phyloP scores from a whole-genome alignment of 2,329 filamentous ascomycete species.

The Didymella sp. region DNA sequence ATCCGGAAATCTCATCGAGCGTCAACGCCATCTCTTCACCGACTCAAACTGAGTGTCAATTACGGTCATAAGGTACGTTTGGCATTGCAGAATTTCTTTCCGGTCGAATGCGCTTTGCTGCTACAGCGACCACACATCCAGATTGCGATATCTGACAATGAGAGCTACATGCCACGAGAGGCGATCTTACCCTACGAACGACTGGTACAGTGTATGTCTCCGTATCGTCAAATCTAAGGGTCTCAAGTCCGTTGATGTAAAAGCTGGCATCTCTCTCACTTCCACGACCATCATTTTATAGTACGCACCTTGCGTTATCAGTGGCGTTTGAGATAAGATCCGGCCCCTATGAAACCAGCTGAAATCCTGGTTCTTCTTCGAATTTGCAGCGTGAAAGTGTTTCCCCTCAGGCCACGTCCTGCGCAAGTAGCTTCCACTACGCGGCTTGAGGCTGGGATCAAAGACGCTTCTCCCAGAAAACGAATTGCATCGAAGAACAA shows the following conservation, averaged over 20 bases:
- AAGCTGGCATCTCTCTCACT: constrained; percentile 38
- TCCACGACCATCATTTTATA: constrained; percentile 45
- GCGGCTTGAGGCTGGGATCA: constrained; percentile 31
- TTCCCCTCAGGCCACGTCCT: constrained; percentile 37
- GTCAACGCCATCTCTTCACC: too few species aligned
- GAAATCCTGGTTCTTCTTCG: constrained; percentile 43
- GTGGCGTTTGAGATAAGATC: constrained; percentile 40
- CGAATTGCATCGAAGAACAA: constrained; percentile 45
- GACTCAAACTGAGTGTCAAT: too few species aligned
- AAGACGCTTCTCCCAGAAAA: constrained; percentile 40
- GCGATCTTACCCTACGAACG: constrained; percentile 36
- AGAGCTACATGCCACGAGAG: constrained; percentile 45
- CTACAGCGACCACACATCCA: constrained; percentile 44
- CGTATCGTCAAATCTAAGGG: constrained; percentile 40
- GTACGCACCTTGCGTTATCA: constrained; percentile 40
- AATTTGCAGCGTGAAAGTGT: constrained; percentile 39
- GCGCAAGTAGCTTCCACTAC: constrained; percentile 40
- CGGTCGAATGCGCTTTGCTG: too few species aligned
- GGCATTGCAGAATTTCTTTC: too few species aligned
- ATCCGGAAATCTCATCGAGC: too few species aligned
- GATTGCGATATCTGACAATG: constrained; percentile 39
- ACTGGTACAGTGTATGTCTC: constrained; percentile 38
- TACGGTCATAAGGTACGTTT: too few species aligned
- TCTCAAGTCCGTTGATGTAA: constrained; percentile 36
- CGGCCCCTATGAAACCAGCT: constrained; percentile 39